Evolutionary conservation across 176 grass and related monocot genomes (phyloP), one percentile per base, ranked within the genome.

Genomic region (Triticum monococcum): DNA sequence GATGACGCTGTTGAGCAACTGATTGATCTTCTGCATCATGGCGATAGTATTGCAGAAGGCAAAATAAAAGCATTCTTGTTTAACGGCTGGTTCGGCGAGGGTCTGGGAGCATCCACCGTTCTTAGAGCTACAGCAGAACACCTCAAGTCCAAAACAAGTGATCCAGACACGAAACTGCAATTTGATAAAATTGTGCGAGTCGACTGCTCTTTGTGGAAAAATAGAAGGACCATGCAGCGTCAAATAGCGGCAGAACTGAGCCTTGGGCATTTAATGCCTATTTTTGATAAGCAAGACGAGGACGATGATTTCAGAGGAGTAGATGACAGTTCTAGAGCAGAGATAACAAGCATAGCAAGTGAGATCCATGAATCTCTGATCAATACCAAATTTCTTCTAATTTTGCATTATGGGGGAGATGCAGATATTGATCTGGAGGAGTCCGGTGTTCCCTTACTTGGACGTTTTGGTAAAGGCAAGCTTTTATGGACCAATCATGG

Each of bases 181-280:
- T 78, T 78, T 59, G 50, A 18, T 5, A 78, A n/a, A 78, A 2
- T 78, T 14, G 0, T 87, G 23, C 16, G 76, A 2, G 45, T 81
- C 0, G 79, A 87, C 56, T 64, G 77, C 67, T 73, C 84, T 35
- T 22, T 64, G 30, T 87, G 77, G 75, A 77, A 79, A 16, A 80
- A 69, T 35, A 80, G 36, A 69, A 86, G 77, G 61, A 69, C 4
- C 1, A 12, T 59, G 77, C 77, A 81, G 20, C 80, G 28, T 9
- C 16, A 59, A 17, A 45, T 87, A 0, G 54, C 6, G 0, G 26
- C 20, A 14, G 26, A 73, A 56, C 22, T 87, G 0, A 4, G 37
- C 20, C 85, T 87, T 52, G 8, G 3, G 0, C 68, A 7, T 0
- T 22, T 81, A 69, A 37, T 73, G 20, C 24, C 6, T 9, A 36